A percentile compares a stretch with the other conserved stretches of the same genome.
These are phyloP conservation scores for Achaetomium macrosporum DNA, from an alignment of 2,329 filamentous ascomycete genomes.

Conservation along the genomic window DNA sequence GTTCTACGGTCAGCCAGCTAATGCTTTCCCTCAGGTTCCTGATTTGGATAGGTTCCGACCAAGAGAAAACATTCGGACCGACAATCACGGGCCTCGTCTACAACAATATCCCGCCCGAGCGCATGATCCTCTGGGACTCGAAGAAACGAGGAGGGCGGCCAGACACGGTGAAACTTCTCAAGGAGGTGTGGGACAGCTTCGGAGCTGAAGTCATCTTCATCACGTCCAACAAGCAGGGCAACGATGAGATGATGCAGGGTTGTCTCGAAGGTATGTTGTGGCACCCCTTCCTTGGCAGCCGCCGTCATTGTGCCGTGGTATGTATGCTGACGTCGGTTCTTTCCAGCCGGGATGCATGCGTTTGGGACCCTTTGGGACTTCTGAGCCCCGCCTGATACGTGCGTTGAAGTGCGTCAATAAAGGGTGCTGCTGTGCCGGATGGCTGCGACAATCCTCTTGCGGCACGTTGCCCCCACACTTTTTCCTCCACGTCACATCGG, in stretches of 20 bases:
- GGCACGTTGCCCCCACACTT: too few species aligned
- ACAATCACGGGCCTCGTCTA: conserved; percentile 35
- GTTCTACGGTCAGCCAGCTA: neutral
- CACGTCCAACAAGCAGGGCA: conserved; percentile 36
- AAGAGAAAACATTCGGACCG: conserved; percentile 37
- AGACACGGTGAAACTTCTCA: conserved; percentile 34
- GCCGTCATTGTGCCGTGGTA: too few species aligned
- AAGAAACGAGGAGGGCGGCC: conserved; percentile 37
- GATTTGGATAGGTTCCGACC: conserved; percentile 39
- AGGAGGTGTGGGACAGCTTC: conserved; percentile 35
- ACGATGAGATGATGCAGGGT: conserved; percentile 40
- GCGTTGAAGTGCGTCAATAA: too few species aligned
- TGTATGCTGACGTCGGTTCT: too few species aligned
- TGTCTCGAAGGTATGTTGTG: conserved; percentile 32
- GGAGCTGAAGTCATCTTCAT: conserved; percentile 40
- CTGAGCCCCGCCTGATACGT: too few species aligned
- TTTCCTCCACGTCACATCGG: too few species aligned
- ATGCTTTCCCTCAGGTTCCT: conserved; percentile 30
- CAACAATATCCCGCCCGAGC: conserved; percentile 35
- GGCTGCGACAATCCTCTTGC: too few species aligned
- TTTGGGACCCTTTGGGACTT: too few species aligned
- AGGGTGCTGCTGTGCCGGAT: too few species aligned
- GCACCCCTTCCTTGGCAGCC: neutral
- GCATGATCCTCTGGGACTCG: conserved; percentile 39
- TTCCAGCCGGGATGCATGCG: too few species aligned